Evolutionary conservation across 1,139 yeast genomes (phyloP), one percentile per base, ranked within the genome.

Genomic region (Yamadazyma conglobata): DNA sequence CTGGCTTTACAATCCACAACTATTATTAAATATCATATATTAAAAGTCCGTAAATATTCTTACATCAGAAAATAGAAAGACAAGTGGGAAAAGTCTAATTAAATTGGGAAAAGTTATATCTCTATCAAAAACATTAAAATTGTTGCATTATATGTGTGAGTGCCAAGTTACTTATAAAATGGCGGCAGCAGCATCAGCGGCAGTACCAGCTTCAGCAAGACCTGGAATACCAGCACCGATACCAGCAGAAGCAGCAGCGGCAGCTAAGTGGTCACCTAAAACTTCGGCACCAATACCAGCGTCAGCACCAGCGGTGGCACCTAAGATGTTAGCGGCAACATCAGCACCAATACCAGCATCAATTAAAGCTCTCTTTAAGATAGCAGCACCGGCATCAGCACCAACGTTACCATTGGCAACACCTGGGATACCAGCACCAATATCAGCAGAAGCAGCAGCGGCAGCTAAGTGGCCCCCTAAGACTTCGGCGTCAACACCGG

Each of bases 301-400:
- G 25, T 27, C 29, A 18, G 36, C 37, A 17, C 23, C 37, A 18
- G 32, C 33, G 9, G 28, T 6, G 16, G 31, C 27, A 28, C 41
- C 43, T 21, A 31, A 27, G 17, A 34, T 17, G 16, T 29, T 28
- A 22, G 36, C 48, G 12, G 22, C 46, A 19, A 32, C 39, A 22
- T 32, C 36, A 24, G 42, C 50, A 25, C 41, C 43, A 25, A 39
- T 30, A 24, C 39, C 47, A 22, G 38, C 44, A 12, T 33, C 43
- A 8, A 26, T 28, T 15, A 31, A 28, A 26, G 34, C 38, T 35
- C 39, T 38, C 25, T 28, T 30, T 19, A 34, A 36, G 30, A 40
- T 34, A 18, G 34, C 15, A 24, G 33, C 39, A 35, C 33, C 34
- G 16, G 35, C 40, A 16, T 27, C 42, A 8, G 15, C 28, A 14